phyloP scores from a whole-genome alignment of 148 eudicot species.

The Silene conica region DNA sequence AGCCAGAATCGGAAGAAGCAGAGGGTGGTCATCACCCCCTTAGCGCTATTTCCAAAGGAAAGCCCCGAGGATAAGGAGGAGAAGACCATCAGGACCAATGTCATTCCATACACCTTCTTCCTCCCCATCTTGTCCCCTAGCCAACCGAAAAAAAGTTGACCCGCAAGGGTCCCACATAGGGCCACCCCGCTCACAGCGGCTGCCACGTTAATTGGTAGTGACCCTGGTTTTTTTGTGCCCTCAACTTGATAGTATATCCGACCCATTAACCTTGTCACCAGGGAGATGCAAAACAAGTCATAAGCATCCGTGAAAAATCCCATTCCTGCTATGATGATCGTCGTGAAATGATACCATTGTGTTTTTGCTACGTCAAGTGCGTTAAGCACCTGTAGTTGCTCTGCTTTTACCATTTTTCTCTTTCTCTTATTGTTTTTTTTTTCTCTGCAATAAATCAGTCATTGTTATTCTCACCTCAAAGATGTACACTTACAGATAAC shows the following conservation, averaged over 20 bases:
- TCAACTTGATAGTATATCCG: slow-evolving; percentile 49
- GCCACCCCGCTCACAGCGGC: slow-evolving; percentile 70
- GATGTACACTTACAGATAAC: too few species aligned
- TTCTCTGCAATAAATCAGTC: background rate
- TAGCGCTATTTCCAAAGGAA: slow-evolving; percentile 33
- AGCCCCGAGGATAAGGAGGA: slow-evolving; percentile 52
- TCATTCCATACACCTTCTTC: slow-evolving; percentile 53
- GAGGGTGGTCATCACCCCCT: slow-evolving; percentile 43
- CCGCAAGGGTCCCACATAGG: slow-evolving; percentile 54
- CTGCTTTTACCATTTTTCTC: slow-evolving; percentile 32
- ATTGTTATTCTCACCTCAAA: too few species aligned
- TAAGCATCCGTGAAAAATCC: slow-evolving; percentile 83
- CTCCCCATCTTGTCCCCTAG: slow-evolving; percentile 71
- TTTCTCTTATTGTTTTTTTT: background rate
- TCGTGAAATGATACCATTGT: slow-evolving; percentile 70
- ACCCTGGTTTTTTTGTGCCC: slow-evolving; percentile 33
- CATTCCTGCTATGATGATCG: slow-evolving; percentile 71
- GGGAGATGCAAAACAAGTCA: slow-evolving; percentile 63
- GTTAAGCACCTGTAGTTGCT: slow-evolving; percentile 43
- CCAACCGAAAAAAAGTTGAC: slow-evolving; percentile 76
- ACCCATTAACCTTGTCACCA: slow-evolving; percentile 58
- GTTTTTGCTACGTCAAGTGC: slow-evolving; percentile 69
- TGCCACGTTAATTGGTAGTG: slow-evolving; percentile 47
- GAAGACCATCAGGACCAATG: slow-evolving; percentile 40
- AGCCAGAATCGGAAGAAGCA: slow-evolving; percentile 60